Base-by-base conservation (phyloP, 805 yeast genomes). In the Scheffersomyces stipitis region DNA sequence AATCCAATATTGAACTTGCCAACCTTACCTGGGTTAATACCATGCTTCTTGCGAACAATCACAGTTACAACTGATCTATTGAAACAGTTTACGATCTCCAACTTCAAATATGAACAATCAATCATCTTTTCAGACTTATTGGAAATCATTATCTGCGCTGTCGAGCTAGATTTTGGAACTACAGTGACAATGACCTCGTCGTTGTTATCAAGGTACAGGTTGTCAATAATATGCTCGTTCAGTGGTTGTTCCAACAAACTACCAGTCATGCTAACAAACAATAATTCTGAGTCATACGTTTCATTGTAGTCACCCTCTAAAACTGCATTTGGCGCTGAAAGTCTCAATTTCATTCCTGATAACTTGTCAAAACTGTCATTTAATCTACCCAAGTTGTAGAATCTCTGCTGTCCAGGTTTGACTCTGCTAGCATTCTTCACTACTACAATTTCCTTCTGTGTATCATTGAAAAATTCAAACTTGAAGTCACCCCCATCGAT, bases 1-100 rank as follows among this genome's bases (percentile, higher is more conserved):
- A 66, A 43, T 3, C 53, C 44, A 33, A 68, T 52, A 33, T 66
- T 66, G 44, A 67, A 66, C 32, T 59, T 66, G 7, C 58, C 49
- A 5, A 47, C 40, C 36, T 58, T 56, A 2, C 53, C 54, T 5
- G 71, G 60, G 8, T 49, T 40, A 28, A 68, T 58, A 4, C 65
- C 68, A 26, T 56, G 58, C 13, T 46, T 54, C 37, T 57, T 60
- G 36, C 58, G 61, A 18, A 65, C 51, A n/a, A 51, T 37, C 7
- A 62, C 56, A 5, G 53, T 49, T 7, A 56, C 52, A 12, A 63
- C 52, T 4, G 50, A 37, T 18, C 42, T 49, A 8, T 53, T 56
- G 31, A 60, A 59, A 33, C 60, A 58, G 33, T 64, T 58, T 10
- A 55, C 39, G 6, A 66, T 49, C 36, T 52, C 58, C 29, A 68